Conservation (phyloP, 805 yeast species). For the Kockiozyma suomiensis region DNA sequence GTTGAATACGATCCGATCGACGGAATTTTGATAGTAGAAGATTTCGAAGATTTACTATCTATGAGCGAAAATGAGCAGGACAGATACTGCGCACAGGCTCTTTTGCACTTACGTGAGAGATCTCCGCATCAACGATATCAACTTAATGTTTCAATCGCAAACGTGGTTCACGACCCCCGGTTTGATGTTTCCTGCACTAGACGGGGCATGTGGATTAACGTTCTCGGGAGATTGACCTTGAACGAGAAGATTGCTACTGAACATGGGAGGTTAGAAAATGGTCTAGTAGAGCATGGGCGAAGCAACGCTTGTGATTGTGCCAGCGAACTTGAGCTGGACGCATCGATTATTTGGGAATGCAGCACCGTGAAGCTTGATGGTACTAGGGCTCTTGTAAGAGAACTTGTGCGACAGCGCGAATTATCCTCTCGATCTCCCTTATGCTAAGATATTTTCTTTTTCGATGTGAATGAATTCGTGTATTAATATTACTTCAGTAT, state of each 20-base stretch:
- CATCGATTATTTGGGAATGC: conserved; percentile 18
- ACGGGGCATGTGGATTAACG: conserved; percentile 19
- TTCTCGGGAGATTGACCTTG: conserved; percentile 10
- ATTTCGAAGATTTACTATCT: conserved; percentile 2
- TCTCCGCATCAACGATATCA: neutral
- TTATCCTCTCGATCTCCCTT: neutral
- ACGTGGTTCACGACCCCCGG: neutral
- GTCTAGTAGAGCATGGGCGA: neutral
- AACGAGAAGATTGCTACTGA: neutral
- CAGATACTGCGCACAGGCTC: neutral
- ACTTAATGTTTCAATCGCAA: neutral
- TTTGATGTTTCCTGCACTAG: conserved; percentile 5
- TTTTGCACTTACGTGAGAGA: neutral
- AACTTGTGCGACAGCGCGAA: conserved; percentile 11
- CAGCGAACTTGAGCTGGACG: neutral
- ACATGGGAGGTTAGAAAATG: neutral
- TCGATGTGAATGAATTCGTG: too few relatives aligned
- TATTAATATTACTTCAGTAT: too few relatives aligned
- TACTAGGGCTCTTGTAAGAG: conserved; percentile 3
- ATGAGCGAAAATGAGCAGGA: neutral
- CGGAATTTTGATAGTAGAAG: conserved; percentile 13
- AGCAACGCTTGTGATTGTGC: neutral
- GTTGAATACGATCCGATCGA: conserved; percentile 9
- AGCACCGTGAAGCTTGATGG: neutral
- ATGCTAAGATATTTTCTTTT: neutral